Evolutionary conservation across 495 filamentous ascomycete species (phyloP).

Genomic region (Annulohypoxylon nitens): DNA sequence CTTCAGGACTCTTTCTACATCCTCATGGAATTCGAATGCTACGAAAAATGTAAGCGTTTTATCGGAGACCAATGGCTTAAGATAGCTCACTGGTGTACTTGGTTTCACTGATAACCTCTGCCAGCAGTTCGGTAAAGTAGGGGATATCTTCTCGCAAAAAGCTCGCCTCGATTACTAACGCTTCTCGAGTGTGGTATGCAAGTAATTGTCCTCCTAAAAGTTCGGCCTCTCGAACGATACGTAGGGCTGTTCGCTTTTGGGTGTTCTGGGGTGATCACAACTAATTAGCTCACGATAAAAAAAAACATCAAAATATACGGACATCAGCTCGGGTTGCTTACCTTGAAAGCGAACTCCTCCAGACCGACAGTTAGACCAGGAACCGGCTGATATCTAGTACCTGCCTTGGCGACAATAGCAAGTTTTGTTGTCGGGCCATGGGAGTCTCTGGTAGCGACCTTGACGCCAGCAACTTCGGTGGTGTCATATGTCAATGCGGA

Average conservation of each 20-base stretch:
- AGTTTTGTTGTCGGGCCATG: constrained; percentile 89
- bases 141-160: constrained; percentile 95
- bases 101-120: constrained; percentile 88
- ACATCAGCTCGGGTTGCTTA: constrained; percentile 63
- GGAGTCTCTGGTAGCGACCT: constrained; percentile 89
- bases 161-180: constrained; percentile 89
- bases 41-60: constrained; percentile 35
- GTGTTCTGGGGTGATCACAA: constrained; percentile 73
- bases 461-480: constrained; percentile 85
- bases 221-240: constrained; percentile 94
- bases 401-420: constrained; percentile 91
- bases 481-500: constrained; percentile 87
- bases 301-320: constrained; percentile 21
- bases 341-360: constrained; percentile 97
- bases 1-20: constrained; percentile 79
- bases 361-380: constrained; percentile 92
- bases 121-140: constrained; percentile 96
- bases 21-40: constrained; percentile 91
- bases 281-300: constrained; percentile 65
- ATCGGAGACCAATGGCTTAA: constrained; percentile 42
- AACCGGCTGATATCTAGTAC: constrained; percentile 87
- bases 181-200: constrained; percentile 90
- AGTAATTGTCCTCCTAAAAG: constrained; percentile 89
- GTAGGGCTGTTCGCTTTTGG: constrained; percentile 82
- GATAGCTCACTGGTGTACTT: constrained; percentile 80